These are phyloP conservation scores for Teratosphaeria pseudoeucalypti DNA, from an alignment of 2,329 filamentous ascomycete genomes.

Conservation along the genomic window DNA sequence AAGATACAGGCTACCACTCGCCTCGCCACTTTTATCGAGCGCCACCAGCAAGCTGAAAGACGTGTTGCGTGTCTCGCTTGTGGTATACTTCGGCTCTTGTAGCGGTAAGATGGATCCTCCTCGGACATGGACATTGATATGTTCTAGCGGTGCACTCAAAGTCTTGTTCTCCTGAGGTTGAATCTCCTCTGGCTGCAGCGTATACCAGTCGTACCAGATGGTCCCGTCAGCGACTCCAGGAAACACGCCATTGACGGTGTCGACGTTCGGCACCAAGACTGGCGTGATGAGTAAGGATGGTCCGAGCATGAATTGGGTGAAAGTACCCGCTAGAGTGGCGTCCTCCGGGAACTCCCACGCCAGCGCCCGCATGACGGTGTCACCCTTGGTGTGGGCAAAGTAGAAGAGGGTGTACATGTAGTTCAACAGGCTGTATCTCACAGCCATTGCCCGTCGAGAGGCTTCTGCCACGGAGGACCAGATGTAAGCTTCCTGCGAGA, in stretches of 20 bases:
- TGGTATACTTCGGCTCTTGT: slow-evolving; percentile 14
- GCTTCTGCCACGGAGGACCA: slow-evolving; percentile 56
- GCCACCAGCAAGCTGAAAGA: slow-evolving; percentile 17
- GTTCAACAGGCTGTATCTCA: slow-evolving; percentile 59
- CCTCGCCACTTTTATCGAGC: slow-evolving; percentile 34
- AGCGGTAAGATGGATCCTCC: slow-evolving; percentile 14
- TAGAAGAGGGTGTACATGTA: slow-evolving; percentile 66
- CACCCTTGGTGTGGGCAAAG: slow-evolving; percentile 52
- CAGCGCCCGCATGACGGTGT: slow-evolving; percentile 59
- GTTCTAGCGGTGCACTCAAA: slow-evolving; percentile 15
- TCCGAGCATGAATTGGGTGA: slow-evolving; percentile 61
- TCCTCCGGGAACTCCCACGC: slow-evolving; percentile 64
- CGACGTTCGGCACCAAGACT: slow-evolving; percentile 50
- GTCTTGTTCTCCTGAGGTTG: slow-evolving; percentile 30
- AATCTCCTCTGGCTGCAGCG: slow-evolving; percentile 42
- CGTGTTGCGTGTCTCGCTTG: slow-evolving; percentile 6
- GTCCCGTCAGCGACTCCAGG: slow-evolving; percentile 49
- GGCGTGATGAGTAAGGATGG: slow-evolving; percentile 54
- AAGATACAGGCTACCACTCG: slow-evolving; percentile 54
- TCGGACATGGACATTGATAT: slow-evolving; percentile 17
- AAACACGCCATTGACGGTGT: slow-evolving; percentile 54
- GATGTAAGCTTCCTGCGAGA: slow-evolving; percentile 55
- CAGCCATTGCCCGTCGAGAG: slow-evolving; percentile 51
- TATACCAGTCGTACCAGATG: slow-evolving; percentile 70
- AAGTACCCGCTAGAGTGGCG: slow-evolving; percentile 49